Conservation (phyloP, 2,329 filamentous ascomycete genomes). For the Eutypa lata region DNA sequence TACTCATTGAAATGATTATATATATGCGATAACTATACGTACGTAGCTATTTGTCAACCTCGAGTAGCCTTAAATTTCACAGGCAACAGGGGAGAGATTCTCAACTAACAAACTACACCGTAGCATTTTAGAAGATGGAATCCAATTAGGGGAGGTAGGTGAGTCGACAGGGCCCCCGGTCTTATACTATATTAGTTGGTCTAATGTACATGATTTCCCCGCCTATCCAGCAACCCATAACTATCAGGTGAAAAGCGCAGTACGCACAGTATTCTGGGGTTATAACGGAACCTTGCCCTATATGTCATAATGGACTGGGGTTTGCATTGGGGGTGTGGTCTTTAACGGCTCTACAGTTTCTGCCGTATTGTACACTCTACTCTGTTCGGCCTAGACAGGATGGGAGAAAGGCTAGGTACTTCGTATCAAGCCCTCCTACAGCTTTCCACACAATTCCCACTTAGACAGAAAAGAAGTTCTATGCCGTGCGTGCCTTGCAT, state of each 20-base stretch:
- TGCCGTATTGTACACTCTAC: neutral
- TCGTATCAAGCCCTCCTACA: neutral
- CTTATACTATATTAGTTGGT: constrained; percentile 1
- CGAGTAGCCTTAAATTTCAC: neutral
- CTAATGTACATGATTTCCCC: constrained; percentile 7
- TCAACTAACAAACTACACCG: constrained; percentile 12
- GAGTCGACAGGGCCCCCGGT: constrained; percentile 12
- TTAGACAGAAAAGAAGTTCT: neutral
- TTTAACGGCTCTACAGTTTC: neutral
- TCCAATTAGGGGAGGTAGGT: constrained; percentile 17
- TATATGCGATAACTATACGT: too few relatives aligned
- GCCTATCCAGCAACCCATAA: neutral
- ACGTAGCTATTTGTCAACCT: neutral
- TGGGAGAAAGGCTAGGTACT: neutral
- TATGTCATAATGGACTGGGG: neutral
- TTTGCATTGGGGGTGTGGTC: neutral
- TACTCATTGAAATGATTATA: too few relatives aligned
- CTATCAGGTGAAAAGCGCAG: neutral
- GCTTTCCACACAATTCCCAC: neutral
- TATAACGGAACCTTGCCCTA: neutral
- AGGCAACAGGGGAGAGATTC: neutral
- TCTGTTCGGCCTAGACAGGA: neutral
- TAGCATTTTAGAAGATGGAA: constrained; percentile 19
- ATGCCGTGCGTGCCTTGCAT: neutral
- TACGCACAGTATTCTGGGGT: neutral